These are phyloP conservation scores for Kluyveromyces aestuarii DNA, from an alignment of 805 yeast genomes.

Conservation along the genomic window DNA sequence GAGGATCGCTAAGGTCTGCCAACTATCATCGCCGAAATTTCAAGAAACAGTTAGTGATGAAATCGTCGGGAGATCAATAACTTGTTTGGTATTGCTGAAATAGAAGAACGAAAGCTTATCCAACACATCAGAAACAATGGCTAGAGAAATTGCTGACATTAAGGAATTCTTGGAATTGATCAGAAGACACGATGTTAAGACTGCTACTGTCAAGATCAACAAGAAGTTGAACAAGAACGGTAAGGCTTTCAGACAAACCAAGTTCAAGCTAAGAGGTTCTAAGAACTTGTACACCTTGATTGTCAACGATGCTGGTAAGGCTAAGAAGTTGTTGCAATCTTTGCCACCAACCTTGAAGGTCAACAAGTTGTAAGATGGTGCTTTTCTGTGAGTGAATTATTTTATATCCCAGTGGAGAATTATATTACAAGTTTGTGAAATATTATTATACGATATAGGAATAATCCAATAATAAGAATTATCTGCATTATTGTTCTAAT, in stretches of 20 bases:
- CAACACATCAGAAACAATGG: slow-evolving; percentile 21
- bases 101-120: not conserved
- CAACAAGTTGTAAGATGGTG: slow-evolving; percentile 34
- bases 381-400: not conserved
- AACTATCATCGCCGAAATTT: not conserved
- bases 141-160: slow-evolving; percentile 84
- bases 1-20: not conserved
- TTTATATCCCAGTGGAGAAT: not conserved
- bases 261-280: slow-evolving; percentile 98
- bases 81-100: no score
- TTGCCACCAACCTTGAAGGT: slow-evolving; percentile 88
- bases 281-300: slow-evolving; percentile 90
- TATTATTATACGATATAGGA: not conserved
- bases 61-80: no score
- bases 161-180: slow-evolving; percentile 95
- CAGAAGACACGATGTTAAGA: slow-evolving; percentile 89
- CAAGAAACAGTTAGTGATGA: not conserved
- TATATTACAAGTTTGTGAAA: not conserved
- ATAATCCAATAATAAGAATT: not conserved
- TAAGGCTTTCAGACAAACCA: slow-evolving; percentile 85
- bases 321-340: slow-evolving; percentile 95
- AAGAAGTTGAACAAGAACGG: slow-evolving; percentile 71
- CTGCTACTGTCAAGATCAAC: slow-evolving; percentile 93
- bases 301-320: slow-evolving; percentile 92
- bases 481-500: not conserved